phyloP scores from a whole-genome alignment of 164 flowering plant species.

The Platanus orientalis region DNA sequence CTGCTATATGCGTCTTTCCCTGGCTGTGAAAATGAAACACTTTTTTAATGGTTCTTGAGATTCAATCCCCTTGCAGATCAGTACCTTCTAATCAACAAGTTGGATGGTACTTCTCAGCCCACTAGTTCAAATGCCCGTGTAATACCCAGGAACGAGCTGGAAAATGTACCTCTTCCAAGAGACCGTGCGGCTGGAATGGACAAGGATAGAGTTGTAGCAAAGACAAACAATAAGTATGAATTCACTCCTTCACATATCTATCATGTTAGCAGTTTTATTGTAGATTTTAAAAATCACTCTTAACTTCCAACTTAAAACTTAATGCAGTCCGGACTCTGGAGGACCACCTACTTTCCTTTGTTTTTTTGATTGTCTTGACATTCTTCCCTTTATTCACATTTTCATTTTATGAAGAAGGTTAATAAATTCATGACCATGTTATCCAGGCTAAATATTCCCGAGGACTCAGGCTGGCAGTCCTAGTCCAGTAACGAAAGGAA shows the following conservation, averaged over 20 bases:
- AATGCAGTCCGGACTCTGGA: neutral
- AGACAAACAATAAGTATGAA: slow-evolving; percentile 26
- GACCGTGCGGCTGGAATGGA: slow-evolving; percentile 36
- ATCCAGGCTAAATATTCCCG: slow-evolving; percentile 51
- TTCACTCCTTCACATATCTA: slow-evolving; percentile 3
- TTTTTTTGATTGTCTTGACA: neutral
- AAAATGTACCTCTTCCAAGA: slow-evolving; percentile 40
- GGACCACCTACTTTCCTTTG: neutral
- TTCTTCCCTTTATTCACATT: no score
- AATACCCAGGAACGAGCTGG: slow-evolving; percentile 44
- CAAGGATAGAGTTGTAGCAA: slow-evolving; percentile 40
- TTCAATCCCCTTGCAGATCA: slow-evolving; percentile 46
- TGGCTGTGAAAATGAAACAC: no score
- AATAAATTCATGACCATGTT: no score
- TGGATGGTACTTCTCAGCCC: slow-evolving; percentile 40
- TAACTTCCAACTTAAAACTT: no score
- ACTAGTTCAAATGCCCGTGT: slow-evolving; percentile 33
- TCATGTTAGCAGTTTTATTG: neutral
- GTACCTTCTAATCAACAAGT: slow-evolving; percentile 48
- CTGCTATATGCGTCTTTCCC: no score
- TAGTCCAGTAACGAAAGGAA: slow-evolving; percentile 50
- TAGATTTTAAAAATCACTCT: neutral
- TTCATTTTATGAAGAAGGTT: no score
- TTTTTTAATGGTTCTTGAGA: neutral
- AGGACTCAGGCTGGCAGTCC: slow-evolving; percentile 65